Conservation (phyloP, 441 rosid genomes). For the Brassica hybrid region DNA sequence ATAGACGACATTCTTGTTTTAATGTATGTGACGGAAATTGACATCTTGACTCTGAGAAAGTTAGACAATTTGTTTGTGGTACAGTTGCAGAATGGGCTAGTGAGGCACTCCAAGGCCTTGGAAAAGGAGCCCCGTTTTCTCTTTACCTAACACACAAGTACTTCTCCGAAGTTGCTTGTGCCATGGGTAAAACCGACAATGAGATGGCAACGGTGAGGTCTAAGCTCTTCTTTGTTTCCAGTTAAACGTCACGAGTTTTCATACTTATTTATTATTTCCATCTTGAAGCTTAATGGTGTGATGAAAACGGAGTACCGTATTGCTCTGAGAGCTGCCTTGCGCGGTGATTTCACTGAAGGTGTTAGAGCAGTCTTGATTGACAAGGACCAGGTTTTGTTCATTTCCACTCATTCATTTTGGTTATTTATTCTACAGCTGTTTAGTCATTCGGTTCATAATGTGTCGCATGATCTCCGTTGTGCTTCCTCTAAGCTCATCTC, state of each 20-base stretch:
- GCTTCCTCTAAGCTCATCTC: not conserved
- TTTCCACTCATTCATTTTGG: not conserved
- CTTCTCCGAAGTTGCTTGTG: conserved; percentile 76
- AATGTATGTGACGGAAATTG: not conserved
- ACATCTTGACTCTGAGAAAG: not conserved
- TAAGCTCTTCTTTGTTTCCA: not conserved
- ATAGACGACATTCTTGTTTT: not conserved
- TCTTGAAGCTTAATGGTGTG: conserved; percentile 67
- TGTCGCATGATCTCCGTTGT: not conserved
- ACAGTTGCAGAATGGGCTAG: conserved; percentile 83
- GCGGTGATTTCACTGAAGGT: conserved; percentile 88
- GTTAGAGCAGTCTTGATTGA: conserved; percentile 94
- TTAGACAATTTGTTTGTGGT: not conserved
- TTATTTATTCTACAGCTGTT: not conserved
- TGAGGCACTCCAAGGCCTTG: conserved; percentile 78
- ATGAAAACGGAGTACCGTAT: conserved; percentile 91
- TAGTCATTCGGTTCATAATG: not conserved
- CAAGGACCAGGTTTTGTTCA: conserved; percentile 83
- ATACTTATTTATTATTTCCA: not conserved
- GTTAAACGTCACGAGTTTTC: not conserved
- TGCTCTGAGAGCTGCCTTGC: conserved; percentile 74
- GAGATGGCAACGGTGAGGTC: conserved; percentile 68
- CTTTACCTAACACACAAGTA: conserved; percentile 68
- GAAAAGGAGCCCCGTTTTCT: conserved; percentile 87
- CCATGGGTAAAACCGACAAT: conserved; percentile 54